Evolutionary conservation across 2,329 filamentous ascomycete genomes (phyloP).

Genomic region (Cercospora brassicicola): DNA sequence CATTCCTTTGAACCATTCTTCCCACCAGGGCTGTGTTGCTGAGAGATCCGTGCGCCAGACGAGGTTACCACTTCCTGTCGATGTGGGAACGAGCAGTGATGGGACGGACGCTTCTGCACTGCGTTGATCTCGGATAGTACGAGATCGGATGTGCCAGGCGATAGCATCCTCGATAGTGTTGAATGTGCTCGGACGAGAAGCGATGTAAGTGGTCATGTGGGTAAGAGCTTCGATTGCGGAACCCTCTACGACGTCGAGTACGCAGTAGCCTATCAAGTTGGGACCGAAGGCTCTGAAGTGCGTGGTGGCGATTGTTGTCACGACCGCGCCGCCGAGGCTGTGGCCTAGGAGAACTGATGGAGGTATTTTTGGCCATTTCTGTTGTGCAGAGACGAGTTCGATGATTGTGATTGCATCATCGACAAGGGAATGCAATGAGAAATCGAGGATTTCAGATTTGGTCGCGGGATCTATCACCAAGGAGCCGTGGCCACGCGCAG

Average conservation of each 20-base stretch:
- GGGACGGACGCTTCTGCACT: slow-evolving; percentile 90
- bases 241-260: slow-evolving; percentile 92
- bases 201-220: slow-evolving; percentile 90
- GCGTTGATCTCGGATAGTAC: slow-evolving; percentile 78
- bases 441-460: slow-evolving; percentile 56
- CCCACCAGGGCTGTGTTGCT: slow-evolving; percentile 86
- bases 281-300: slow-evolving; percentile 55
- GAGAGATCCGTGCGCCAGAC: slow-evolving; percentile 83
- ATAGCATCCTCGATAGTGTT: slow-evolving; percentile 75
- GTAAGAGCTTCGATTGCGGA: slow-evolving; percentile 92
- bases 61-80: slow-evolving; percentile 52
- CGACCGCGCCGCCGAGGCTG: slow-evolving; percentile 86
- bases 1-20: slow-evolving; percentile 86
- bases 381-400: slow-evolving; percentile 60
- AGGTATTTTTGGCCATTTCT: slow-evolving; percentile 73
- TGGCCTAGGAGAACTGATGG: slow-evolving; percentile 83
- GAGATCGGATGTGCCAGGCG: slow-evolving; percentile 88
- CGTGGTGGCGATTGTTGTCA: slow-evolving; percentile 72
- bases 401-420: slow-evolving; percentile 72
- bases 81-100: slow-evolving; percentile 61
- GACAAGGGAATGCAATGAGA: slow-evolving; percentile 71
- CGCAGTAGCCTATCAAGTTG: slow-evolving; percentile 77
- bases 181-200: slow-evolving; percentile 76
- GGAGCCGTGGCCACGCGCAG: slow-evolving; percentile 83
- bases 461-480: slow-evolving; percentile 53